Evolutionary conservation across 1,284 basidiomycete genomes (phyloP).

Genomic region (Fomes fomentarius): DNA sequence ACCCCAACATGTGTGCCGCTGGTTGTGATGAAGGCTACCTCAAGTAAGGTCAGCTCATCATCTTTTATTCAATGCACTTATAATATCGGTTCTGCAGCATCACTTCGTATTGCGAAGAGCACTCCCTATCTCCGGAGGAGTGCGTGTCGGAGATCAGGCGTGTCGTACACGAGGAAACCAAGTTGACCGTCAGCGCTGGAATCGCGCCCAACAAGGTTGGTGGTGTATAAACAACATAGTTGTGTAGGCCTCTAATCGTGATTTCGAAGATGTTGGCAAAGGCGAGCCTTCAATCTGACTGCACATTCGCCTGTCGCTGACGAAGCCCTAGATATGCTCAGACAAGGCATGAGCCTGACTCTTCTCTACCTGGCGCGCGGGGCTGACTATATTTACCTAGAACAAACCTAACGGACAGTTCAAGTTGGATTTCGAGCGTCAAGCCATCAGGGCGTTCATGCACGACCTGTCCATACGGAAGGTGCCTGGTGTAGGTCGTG

Average conservation of each 20-base stretch:
- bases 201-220: slow-evolving; percentile 85
- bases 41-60: slow-evolving; percentile 57
- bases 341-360: slow-evolving; percentile 62
- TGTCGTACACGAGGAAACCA: slow-evolving; percentile 74
- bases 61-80: background rate
- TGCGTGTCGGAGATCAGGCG: slow-evolving; percentile 82
- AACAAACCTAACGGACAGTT: slow-evolving; percentile 97
- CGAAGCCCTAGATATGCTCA: slow-evolving; percentile 77
- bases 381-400: slow-evolving; percentile 36
- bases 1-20: slow-evolving; percentile 78
- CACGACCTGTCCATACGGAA: slow-evolving; percentile 76
- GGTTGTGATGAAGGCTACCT: slow-evolving; percentile 91
- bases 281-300: slow-evolving; percentile 13
- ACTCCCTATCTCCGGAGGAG: slow-evolving; percentile 67
- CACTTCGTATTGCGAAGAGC: slow-evolving; percentile 73
- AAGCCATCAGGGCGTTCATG: slow-evolving; percentile 77
- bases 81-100: slow-evolving; percentile 50
- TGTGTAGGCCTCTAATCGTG: background rate
- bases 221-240: too few relatives aligned
- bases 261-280: slow-evolving; percentile 34
- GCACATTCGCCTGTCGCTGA: background rate
- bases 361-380: background rate
- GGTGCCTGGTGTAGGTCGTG: slow-evolving; percentile 87
- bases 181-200: slow-evolving; percentile 91
- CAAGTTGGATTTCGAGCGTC: slow-evolving; percentile 67